Evolutionary conservation across 768 basidiomycete genomes (phyloP).

Genomic region (Tulasnella calospora): DNA sequence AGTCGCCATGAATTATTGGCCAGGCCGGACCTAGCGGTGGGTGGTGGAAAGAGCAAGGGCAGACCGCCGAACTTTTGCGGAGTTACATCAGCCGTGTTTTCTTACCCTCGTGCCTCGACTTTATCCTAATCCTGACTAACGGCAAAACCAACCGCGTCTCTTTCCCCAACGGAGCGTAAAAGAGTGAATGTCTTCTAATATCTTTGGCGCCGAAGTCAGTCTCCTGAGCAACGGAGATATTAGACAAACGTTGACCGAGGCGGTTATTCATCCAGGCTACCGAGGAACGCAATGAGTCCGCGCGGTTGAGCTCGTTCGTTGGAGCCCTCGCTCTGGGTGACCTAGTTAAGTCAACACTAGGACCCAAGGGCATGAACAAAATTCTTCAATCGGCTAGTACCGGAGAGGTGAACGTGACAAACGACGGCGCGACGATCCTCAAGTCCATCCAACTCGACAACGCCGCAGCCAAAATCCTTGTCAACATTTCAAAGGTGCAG

Average conservation of each 20-base stretch:
- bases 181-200: conserved; percentile 21
- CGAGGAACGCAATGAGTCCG: conserved; percentile 94
- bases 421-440: conserved; percentile 97
- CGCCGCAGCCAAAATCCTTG: conserved; percentile 97
- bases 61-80: conserved; percentile 11
- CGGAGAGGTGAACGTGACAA: conserved; percentile 93
- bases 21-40: neutral
- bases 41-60: conserved; percentile 12
- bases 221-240: neutral
- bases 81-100: conserved; percentile 13
- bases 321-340: conserved; percentile 96
- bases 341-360: conserved; percentile 96
- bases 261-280: conserved; percentile 16
- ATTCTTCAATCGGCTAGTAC: conserved; percentile 88
- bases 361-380: conserved; percentile 99
- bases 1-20: conserved; percentile 62
- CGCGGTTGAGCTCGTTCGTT: conserved; percentile 95
- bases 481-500: conserved; percentile 99
- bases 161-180: neutral
- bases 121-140: conserved; percentile 13
- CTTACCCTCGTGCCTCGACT: neutral
- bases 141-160: neutral
- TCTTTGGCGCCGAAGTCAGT: conserved; percentile 24
- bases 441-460: conserved; percentile 98
- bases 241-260: neutral